Evolutionary conservation across 352 stramenopile species (phyloP).

Genomic region (Elongisporangium anandrum): DNA sequence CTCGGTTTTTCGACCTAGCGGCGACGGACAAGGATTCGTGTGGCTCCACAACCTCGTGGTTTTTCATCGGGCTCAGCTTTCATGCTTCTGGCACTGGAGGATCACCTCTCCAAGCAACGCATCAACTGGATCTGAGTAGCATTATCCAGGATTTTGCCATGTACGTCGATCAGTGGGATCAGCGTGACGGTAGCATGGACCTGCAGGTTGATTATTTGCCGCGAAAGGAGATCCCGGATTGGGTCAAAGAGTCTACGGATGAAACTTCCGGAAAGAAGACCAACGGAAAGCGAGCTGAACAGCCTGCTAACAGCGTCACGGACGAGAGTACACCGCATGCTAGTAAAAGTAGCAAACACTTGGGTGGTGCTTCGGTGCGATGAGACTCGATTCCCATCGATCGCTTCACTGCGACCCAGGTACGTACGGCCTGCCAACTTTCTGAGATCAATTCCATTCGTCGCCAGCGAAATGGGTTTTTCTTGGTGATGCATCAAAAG

Average conservation of each 20-base stretch:
- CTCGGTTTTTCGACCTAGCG: conserved; percentile 65
- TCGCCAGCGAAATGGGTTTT: not conserved
- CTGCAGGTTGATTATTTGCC: conserved; percentile 74
- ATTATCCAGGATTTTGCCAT: conserved; percentile 75
- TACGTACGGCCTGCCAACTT: not conserved
- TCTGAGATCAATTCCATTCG: not conserved
- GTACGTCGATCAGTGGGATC: conserved; percentile 74
- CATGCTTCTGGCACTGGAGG: conserved; percentile 24
- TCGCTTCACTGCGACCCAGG: not conserved
- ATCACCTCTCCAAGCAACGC: conserved; percentile 5
- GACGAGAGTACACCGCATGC: conserved; percentile 29
- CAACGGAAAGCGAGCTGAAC: conserved; percentile 7
- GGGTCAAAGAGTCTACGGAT: conserved; percentile 48
- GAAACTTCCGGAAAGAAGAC: conserved; percentile 8
- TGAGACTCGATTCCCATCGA: not conserved
- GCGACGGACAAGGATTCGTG: conserved; percentile 9
- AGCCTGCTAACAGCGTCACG: conserved; percentile 16
- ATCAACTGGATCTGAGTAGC: conserved; percentile 62
- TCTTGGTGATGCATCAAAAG: not conserved
- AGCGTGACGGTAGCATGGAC: conserved; percentile 74
- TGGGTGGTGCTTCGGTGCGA: not conserved
- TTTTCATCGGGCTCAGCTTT: conserved; percentile 77
- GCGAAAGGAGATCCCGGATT: conserved; percentile 45
- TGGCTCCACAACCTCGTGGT: conserved; percentile 44
- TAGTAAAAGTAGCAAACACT: conserved; percentile 2